These are phyloP conservation scores for Phytopythium delawarense DNA, from an alignment of 352 stramenopile species.

Conservation along the genomic window DNA sequence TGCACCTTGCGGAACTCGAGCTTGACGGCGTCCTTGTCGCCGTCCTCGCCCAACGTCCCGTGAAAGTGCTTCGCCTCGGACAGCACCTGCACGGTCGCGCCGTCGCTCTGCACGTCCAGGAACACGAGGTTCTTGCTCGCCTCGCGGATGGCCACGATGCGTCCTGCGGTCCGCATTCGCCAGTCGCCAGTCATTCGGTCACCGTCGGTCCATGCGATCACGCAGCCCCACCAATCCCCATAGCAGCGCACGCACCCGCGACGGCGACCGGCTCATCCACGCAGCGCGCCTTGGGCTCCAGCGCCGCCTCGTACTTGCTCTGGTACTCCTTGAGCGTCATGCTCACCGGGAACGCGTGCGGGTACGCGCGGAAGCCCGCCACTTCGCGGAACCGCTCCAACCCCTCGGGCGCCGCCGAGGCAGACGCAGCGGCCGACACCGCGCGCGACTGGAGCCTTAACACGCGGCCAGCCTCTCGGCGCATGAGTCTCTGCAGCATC, in stretches of 20 bases:
- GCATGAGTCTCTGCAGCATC: neutral
- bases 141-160: conserved; percentile 70
- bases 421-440: conserved; percentile 1
- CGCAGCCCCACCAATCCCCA: too few species aligned
- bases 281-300: conserved; percentile 56
- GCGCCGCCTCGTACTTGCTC: conserved; percentile 33
- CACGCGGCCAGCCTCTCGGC: neutral
- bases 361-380: conserved; percentile 50
- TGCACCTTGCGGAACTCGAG: conserved; percentile 58
- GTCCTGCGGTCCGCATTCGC: too few species aligned
- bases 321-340: conserved; percentile 67
- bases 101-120: conserved; percentile 66
- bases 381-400: conserved; percentile 61
- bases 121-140: conserved; percentile 86
- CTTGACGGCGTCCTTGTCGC: conserved; percentile 27
- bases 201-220: neutral
- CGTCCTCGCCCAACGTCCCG: conserved; percentile 26
- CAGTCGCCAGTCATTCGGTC: neutral
- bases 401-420: conserved; percentile 20
- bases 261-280: conserved; percentile 50
- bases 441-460: neutral
- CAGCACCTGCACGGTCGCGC: conserved; percentile 65
- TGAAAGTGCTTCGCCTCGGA: conserved; percentile 74
- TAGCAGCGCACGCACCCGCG: conserved; percentile 28
- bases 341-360: conserved; percentile 60